Conservation (phyloP, 148 eudicot genomes). For the Fagopyrum tataricum region DNA sequence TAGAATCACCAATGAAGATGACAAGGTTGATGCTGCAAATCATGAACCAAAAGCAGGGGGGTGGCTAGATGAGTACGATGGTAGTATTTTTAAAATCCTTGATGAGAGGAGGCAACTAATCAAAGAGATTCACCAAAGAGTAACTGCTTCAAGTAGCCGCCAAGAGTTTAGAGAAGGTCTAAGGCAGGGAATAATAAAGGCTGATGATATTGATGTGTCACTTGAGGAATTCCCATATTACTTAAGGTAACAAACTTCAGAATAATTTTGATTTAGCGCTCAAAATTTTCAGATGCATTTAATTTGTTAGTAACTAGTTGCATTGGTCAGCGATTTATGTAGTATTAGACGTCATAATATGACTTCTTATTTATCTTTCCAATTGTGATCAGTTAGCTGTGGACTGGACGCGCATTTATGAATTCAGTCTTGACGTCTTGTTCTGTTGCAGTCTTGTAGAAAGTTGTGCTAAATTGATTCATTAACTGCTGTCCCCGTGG, state of each 20-base stretch:
- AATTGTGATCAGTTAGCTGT: neutral
- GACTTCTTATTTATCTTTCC: constrained; percentile 49
- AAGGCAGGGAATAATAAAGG: constrained; percentile 38
- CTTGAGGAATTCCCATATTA: constrained; percentile 78
- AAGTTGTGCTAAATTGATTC: neutral
- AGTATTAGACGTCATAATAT: constrained; percentile 19
- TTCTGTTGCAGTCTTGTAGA: neutral
- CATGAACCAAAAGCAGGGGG: constrained; percentile 40
- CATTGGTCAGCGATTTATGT: neutral
- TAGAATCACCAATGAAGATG: constrained; percentile 41
- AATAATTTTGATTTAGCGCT: constrained; percentile 25
- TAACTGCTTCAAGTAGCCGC: constrained; percentile 38
- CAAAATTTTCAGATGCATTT: constrained; percentile 31
- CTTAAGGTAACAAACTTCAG: constrained; percentile 44
- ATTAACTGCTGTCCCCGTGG: neutral
- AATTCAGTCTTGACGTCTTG: neutral
- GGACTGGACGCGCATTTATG: neutral
- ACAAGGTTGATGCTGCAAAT: constrained; percentile 57
- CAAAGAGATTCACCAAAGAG: constrained; percentile 42
- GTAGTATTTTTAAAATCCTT: constrained; percentile 45
- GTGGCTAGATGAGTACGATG: constrained; percentile 34
- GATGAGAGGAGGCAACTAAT: constrained; percentile 37
- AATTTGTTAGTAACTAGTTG: constrained; percentile 23
- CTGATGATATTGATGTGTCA: constrained; percentile 54
- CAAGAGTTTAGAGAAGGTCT: constrained; percentile 55